A percentile compares a stretch with the other conserved stretches of the same genome.
These are phyloP conservation scores for Achaetomium macrosporum DNA, from an alignment of 2,329 filamentous ascomycete genomes.

Conservation along the genomic window DNA sequence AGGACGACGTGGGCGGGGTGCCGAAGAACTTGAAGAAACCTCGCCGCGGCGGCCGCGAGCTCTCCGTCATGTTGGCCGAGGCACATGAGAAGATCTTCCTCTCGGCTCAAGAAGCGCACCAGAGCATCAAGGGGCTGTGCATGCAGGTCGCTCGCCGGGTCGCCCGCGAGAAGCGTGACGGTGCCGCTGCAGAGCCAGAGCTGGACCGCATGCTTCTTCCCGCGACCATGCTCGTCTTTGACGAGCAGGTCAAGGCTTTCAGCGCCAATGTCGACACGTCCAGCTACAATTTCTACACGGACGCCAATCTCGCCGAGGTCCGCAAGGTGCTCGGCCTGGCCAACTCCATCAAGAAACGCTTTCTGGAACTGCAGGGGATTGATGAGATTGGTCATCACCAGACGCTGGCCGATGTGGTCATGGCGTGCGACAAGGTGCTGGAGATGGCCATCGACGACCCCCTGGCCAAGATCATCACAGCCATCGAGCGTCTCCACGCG, in stretches of 20 bases:
- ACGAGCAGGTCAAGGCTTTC: slow-evolving; percentile 48
- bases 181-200: slow-evolving; percentile 27
- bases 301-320: slow-evolving; percentile 70
- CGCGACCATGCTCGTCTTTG: slow-evolving; percentile 58
- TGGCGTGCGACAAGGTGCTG: slow-evolving; percentile 68
- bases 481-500: slow-evolving; percentile 78
- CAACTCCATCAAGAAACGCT: slow-evolving; percentile 63
- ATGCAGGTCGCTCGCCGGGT: slow-evolving; percentile 38
- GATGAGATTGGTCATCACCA: slow-evolving; percentile 67
- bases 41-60: slow-evolving; percentile 42
- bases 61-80: slow-evolving; percentile 56
- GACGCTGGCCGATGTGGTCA: slow-evolving; percentile 71
- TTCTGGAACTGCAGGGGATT: slow-evolving; percentile 61
- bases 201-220: slow-evolving; percentile 56
- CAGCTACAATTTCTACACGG: slow-evolving; percentile 83
- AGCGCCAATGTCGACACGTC: slow-evolving; percentile 20
- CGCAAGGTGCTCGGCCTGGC: slow-evolving; percentile 66
- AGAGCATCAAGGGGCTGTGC: slow-evolving; percentile 41
- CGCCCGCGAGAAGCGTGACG: slow-evolving; percentile 26
- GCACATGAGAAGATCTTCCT: slow-evolving; percentile 53
- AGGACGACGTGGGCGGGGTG: slow-evolving; percentile 28
- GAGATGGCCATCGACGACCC: slow-evolving; percentile 74
- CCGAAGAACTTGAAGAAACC: slow-evolving; percentile 29
- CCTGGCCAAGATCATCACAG: slow-evolving; percentile 77
- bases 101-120: slow-evolving; percentile 34